A percentile compares a stretch with the other conserved stretches of the same genome.
Conservation (phyloP, 2,329 filamentous ascomycete species). For the Talaromyces sp. region DNA sequence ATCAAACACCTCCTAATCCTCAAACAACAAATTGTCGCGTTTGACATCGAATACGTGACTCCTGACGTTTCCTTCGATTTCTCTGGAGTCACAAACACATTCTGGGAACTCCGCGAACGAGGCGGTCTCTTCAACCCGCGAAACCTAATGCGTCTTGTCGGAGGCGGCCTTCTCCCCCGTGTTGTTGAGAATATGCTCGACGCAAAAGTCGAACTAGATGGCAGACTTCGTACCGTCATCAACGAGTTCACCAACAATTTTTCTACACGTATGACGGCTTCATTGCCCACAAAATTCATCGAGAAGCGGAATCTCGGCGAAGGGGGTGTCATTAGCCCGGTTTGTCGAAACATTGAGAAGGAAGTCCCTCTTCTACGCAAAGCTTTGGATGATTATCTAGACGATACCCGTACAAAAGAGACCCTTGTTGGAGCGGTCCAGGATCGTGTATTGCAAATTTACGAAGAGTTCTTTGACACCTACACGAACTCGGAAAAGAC, state of each 20-base stretch:
- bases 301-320: slow-evolving; percentile 35
- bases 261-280: slow-evolving; percentile 53
- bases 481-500: slow-evolving; percentile 39
- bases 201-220: slow-evolving; percentile 64
- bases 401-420: slow-evolving; percentile 60
- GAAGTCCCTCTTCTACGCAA: slow-evolving; percentile 53
- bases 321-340: slow-evolving; percentile 41
- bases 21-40: slow-evolving; percentile 91
- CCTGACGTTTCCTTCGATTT: slow-evolving; percentile 64
- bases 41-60: slow-evolving; percentile 78
- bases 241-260: slow-evolving; percentile 62
- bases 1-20: slow-evolving; percentile 91
- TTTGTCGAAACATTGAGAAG: slow-evolving; percentile 53
- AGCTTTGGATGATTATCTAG: slow-evolving; percentile 60
- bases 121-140: slow-evolving; percentile 63
- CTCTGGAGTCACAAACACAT: slow-evolving; percentile 60
- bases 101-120: slow-evolving; percentile 62
- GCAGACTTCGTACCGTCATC: slow-evolving; percentile 58
- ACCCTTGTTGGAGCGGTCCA: slow-evolving; percentile 63
- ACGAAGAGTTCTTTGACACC: slow-evolving; percentile 61
- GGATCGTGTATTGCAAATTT: slow-evolving; percentile 58
- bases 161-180: slow-evolving; percentile 56
- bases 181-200: slow-evolving; percentile 70
- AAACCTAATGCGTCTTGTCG: slow-evolving; percentile 57
- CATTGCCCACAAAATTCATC: slow-evolving; percentile 35